phyloP scores from a whole-genome alignment of 148 eudicot species.

The Rhododendron vialii region DNA sequence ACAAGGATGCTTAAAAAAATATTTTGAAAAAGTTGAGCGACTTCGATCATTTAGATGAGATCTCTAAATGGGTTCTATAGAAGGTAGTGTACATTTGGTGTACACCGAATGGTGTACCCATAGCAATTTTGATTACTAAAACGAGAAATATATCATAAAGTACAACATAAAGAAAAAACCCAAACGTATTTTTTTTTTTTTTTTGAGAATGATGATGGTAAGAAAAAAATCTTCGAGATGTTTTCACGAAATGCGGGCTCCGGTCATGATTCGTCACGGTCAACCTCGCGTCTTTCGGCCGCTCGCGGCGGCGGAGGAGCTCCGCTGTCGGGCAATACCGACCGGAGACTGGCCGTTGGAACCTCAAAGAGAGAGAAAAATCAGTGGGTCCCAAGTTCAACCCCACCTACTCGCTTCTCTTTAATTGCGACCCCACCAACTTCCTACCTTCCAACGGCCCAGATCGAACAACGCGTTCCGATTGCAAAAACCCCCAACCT shows the following conservation, averaged over 20 bases:
- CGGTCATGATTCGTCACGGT: not conserved
- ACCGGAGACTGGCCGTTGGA: not conserved
- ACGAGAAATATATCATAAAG: too few relatives aligned
- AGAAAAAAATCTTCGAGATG: too few relatives aligned
- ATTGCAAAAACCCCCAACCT: not conserved
- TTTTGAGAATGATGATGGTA: not conserved
- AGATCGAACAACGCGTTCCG: constrained; percentile 13
- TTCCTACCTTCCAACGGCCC: constrained; percentile 10
- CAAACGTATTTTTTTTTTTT: too few relatives aligned
- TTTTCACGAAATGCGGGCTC: not conserved
- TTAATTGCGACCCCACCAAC: not conserved
- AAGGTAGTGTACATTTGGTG: too few relatives aligned
- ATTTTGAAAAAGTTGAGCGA: too few relatives aligned
- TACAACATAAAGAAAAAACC: too few relatives aligned
- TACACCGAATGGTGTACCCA: too few relatives aligned
- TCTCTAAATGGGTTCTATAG: too few relatives aligned
- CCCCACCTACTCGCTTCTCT: not conserved
- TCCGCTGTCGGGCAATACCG: not conserved
- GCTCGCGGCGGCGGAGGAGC: not conserved
- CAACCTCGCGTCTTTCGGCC: not conserved
- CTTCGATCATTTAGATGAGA: too few relatives aligned
- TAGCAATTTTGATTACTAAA: too few relatives aligned
- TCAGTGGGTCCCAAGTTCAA: not conserved
- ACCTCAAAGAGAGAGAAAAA: not conserved
- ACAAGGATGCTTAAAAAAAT: too few relatives aligned